A percentile compares a stretch with the other conserved stretches of the same genome.
phyloP scores from a whole-genome alignment of 176 grass and related monocot species.

The Metroxylon sagu region DNA sequence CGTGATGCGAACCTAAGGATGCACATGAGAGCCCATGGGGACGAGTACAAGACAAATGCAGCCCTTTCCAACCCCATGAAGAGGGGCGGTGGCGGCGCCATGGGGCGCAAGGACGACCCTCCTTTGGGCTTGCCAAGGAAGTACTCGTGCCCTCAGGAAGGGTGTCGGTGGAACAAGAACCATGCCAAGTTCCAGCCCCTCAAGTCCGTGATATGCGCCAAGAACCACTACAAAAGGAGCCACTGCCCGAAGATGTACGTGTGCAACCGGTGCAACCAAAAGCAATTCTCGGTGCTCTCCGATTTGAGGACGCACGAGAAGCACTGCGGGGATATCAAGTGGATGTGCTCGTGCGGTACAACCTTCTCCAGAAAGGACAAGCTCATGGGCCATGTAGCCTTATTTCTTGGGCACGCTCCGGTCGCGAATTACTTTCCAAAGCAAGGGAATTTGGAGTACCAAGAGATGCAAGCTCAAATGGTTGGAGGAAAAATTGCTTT shows the following conservation, averaged over 20 bases:
- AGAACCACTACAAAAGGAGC: constrained; percentile 97
- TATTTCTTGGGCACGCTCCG: constrained; percentile 60
- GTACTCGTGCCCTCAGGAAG: constrained; percentile 92
- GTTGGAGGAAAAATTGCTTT: too few relatives aligned
- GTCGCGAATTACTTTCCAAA: constrained; percentile 14
- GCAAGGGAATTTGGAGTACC: background rate
- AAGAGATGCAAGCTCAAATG: too few relatives aligned
- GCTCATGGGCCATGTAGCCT: constrained; percentile 57
- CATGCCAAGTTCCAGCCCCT: constrained; percentile 92
- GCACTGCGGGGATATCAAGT: constrained; percentile 81
- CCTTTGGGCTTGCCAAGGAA: background rate
- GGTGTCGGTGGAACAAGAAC: constrained; percentile 73
- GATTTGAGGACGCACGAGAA: constrained; percentile 95
- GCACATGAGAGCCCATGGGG: constrained; percentile 98
- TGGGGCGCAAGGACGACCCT: too few relatives aligned
- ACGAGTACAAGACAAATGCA: constrained; percentile 86
- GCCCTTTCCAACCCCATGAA: constrained; percentile 55
- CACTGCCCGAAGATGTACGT: constrained; percentile 98
- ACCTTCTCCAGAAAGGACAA: constrained; percentile 93
- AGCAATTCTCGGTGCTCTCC: constrained; percentile 86
- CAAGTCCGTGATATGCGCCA: constrained; percentile 72
- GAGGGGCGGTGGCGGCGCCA: background rate
- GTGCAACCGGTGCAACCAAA: constrained; percentile 87
- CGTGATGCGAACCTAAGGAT: constrained; percentile 94
- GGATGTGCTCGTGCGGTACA: constrained; percentile 87